Conservation (phyloP, 805 yeast species). For the Candida ponderosae region DNA sequence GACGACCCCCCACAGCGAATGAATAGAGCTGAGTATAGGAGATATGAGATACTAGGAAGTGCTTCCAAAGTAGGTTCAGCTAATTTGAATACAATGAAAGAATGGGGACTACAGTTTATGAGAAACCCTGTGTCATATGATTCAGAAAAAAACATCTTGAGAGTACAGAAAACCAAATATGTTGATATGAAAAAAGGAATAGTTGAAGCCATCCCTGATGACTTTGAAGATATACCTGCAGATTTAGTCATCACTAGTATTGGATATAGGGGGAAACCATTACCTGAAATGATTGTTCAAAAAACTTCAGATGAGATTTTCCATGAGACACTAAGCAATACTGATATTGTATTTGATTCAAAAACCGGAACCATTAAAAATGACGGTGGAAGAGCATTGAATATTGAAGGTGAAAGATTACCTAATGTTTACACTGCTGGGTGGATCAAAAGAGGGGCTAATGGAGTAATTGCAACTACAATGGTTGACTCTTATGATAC, state of each 20-base stretch:
- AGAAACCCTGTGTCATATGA: conserved; percentile 18
- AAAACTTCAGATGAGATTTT: conserved; percentile 16
- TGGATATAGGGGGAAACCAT: conserved; percentile 69
- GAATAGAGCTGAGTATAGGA: too few relatives aligned
- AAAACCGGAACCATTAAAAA: conserved; percentile 38
- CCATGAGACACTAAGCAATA: not conserved
- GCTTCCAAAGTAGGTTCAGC: too few relatives aligned
- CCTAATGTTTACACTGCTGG: conserved; percentile 74
- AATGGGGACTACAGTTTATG: conserved; percentile 67
- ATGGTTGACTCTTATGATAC: conserved; percentile 78
- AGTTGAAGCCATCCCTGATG: conserved; percentile 17
- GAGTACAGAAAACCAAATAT: conserved; percentile 13
- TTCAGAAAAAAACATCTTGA: conserved; percentile 11
- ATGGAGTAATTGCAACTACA: conserved; percentile 87
- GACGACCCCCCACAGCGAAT: conserved; percentile 3
- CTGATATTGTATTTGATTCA: conserved; percentile 38
- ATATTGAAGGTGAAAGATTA: conserved; percentile 14
- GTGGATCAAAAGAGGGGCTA: conserved; percentile 84
- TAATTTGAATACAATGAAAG: conserved; percentile 17
- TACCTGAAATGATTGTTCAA: conserved; percentile 46
- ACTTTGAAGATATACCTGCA: conserved; percentile 26
- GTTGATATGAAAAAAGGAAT: conserved; percentile 8
- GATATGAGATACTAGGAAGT: too few relatives aligned
- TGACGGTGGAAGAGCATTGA: conserved; percentile 34
- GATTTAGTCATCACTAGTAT: conserved; percentile 74